Base-by-base conservation (phyloP, 371 early-diverging fungal species). In the Mucor irregularis region DNA sequence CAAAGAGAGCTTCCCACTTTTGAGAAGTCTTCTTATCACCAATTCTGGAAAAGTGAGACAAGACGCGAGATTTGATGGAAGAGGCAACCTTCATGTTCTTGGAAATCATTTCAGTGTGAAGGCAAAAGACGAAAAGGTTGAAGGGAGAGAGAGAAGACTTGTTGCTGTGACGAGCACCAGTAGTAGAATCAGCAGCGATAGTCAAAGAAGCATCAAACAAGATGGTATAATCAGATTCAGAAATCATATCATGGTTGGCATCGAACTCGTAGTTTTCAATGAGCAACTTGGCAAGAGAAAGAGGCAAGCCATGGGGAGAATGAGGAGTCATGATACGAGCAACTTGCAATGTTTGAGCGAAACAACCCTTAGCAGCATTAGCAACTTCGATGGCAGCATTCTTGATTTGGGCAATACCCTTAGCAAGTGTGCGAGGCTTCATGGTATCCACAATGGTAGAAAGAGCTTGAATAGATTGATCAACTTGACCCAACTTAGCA, bases 1-100 rank as follows among this genome's bases (percentile, higher is more conserved):
- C 21, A 26, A 65, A 65, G 25, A 61, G 61, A 44, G 66, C 53
- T 8, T 58, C 54, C 66, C 66, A 66, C 25, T 66, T 57, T 34
- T 55, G 37, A 22, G 50, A 49, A 24, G 54, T 24, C 28, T 45
- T 57, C 31, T 57, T 53, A 13, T 49, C 62, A 40, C 52, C 56
- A 10, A 45, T 28, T 17, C 58, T 40, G 21, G 35, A 25, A 14
- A 66, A 49, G 8, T 66, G 44, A 9, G 57, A 26, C 13, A 50
- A 28, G 16, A 61, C 54, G 35, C 61, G 61, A 22, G 53, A 33
- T 28, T 55, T 53, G 22, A 51, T 37, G 21, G 29, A 31, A 29
- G 48, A 24, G 21, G 46, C 39, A 4, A 61, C 46, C 11, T 26
- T 28, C 4, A 61, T 26, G 11, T 25, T 13, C 25, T 39, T 56